Base-by-base conservation (phyloP, 805 yeast species). In the Lachancea kluyveri region DNA sequence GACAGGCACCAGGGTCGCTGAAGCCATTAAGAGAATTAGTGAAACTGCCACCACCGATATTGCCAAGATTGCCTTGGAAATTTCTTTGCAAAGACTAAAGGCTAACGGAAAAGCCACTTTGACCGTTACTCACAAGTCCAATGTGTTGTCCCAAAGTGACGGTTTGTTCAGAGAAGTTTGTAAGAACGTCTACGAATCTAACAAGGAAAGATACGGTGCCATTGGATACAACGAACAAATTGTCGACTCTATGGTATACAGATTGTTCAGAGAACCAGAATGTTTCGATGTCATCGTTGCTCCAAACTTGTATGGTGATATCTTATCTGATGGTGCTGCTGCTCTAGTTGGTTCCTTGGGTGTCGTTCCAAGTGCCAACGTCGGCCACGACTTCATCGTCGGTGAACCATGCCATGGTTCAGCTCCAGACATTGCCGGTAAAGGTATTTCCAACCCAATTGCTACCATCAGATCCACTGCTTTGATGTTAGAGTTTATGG, bases 361-460 rank as follows among this genome's bases (percentile, higher is more conserved):
- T 57, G 95, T 92, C 36, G 96, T 92, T 36, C 97, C 98, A 52
- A 81, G 94, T 33, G 97, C 97, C 40, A 92, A 92, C 55, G 98
- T 92, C 42, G 98, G 98, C 53, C 95, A 87, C 57, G 65, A 71
- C 58, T 90, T 92, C 57, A 96, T 94, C 42, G 86, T 92, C 57
- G 98, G 98, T 59, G 98, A 92, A 67, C 98, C 98, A 57, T 88
- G 96, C 59, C 98, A 92, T 65, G 98, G 98, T 41, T 84, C 95
- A 35, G 98, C 98, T 34, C 98, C 98, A 36, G 98, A 92, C 61
- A 92, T 92, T 46, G 95, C 88, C 59, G 98, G 98, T 50, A 79
- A 73, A 62, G 92, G 92, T 51, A 84, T 86, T 50, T 74, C 96
- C 32, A 90, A 90, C 73, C 98, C 98, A 45, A 79, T 92, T 53